A percentile compares a stretch with the other conserved stretches of the same genome.
Conservation (phyloP, 2,329 filamentous ascomycete genomes). For the Trichoderma asperellum region DNA sequence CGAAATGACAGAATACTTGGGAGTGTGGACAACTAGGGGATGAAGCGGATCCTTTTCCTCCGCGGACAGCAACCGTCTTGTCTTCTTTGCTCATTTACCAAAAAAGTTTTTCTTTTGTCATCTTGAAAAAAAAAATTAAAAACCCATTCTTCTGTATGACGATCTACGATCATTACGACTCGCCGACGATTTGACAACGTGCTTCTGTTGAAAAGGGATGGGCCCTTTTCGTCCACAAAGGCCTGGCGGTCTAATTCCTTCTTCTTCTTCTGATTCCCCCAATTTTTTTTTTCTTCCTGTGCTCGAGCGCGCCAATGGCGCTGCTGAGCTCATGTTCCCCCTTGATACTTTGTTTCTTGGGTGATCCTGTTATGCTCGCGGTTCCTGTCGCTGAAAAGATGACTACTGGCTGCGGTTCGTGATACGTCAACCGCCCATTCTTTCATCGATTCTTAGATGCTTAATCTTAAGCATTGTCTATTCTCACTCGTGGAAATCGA, state of each 20-base stretch:
- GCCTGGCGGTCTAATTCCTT: slow-evolving; percentile 28
- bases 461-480: not conserved
- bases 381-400: slow-evolving; percentile 29
- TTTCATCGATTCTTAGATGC: not conserved
- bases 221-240: slow-evolving; percentile 26
- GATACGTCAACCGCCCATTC: not conserved
- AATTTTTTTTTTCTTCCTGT: slow-evolving; percentile 37
- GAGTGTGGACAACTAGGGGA: not conserved
- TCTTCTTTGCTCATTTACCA: slow-evolving; percentile 8
- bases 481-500: not conserved
- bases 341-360: slow-evolving; percentile 18
- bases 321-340: slow-evolving; percentile 29
- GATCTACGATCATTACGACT: slow-evolving; percentile 32
- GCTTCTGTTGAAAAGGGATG: slow-evolving; percentile 20
- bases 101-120: slow-evolving; percentile 22
- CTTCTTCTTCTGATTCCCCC: slow-evolving; percentile 20
- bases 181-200: slow-evolving; percentile 27
- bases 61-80: slow-evolving; percentile 9
- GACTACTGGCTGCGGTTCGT: slow-evolving; percentile 5
- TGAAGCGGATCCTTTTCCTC: not conserved
- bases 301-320: slow-evolving; percentile 23
- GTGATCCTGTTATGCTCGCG: slow-evolving; percentile 4
- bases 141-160: slow-evolving; percentile 27
- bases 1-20: not conserved
- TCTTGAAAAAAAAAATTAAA: slow-evolving; percentile 3